These are phyloP conservation scores for Mycena leptocephala DNA, from an alignment of 768 basidiomycete species.

Conservation along the genomic window DNA sequence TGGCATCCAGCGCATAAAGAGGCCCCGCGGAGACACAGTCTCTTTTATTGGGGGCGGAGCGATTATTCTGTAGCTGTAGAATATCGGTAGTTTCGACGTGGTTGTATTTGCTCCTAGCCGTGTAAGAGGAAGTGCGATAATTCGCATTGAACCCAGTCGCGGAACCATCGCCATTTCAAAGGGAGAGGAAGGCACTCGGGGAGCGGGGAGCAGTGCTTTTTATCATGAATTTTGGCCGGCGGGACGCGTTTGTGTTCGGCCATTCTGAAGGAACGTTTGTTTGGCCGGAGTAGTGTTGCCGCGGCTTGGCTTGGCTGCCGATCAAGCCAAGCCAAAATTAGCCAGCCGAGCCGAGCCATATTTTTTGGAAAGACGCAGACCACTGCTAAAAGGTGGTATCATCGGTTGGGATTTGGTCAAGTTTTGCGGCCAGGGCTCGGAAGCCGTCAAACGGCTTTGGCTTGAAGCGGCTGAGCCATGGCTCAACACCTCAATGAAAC, in stretches of 20 bases:
- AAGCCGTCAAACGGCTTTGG: too few species aligned
- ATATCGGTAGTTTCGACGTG: constrained; percentile 49
- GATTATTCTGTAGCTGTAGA: constrained; percentile 58
- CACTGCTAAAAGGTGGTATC: too few species aligned
- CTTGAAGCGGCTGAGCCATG: too few species aligned
- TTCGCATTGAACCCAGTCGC: constrained; percentile 52
- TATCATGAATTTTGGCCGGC: not conserved
- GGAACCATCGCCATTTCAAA: constrained; percentile 18
- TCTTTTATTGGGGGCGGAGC: constrained; percentile 33
- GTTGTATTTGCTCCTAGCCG: constrained; percentile 34
- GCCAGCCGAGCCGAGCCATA: too few species aligned
- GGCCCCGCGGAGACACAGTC: constrained; percentile 34
- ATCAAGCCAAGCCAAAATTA: too few species aligned
- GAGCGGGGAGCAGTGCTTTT: not conserved
- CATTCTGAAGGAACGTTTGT: not conserved
- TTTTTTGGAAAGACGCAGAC: too few species aligned
- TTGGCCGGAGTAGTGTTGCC: not conserved
- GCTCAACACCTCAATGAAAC: too few species aligned
- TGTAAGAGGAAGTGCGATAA: constrained; percentile 63
- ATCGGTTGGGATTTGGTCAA: too few species aligned
- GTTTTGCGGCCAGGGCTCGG: too few species aligned
- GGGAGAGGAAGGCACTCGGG: not conserved
- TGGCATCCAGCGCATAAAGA: constrained; percentile 35
- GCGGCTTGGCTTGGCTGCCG: too few species aligned
- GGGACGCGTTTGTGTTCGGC: constrained; percentile 17